Conservation (phyloP, 176 grass and related monocot genomes). For the Thalia dealbata region DNA sequence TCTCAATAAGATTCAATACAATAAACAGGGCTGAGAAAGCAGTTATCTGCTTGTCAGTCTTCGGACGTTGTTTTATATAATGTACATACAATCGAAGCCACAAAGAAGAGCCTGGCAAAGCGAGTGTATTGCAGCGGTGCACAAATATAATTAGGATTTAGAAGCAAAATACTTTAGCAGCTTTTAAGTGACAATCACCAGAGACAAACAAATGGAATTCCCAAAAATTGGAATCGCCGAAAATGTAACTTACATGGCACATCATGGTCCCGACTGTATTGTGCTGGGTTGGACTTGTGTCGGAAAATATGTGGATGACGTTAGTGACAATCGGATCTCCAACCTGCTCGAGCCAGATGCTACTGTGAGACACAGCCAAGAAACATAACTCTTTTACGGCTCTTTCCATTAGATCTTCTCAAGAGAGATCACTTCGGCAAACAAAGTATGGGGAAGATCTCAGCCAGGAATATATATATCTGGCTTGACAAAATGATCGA, state of each 20-base stretch:
- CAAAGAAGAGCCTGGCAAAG: background rate
- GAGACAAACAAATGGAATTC: slow-evolving; percentile 12
- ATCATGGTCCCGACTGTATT: background rate
- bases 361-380: background rate
- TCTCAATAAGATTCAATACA: background rate
- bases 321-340: background rate
- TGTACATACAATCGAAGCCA: background rate
- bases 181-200: background rate
- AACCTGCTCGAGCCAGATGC: background rate
- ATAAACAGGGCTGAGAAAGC: background rate
- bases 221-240: background rate
- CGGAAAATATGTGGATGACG: background rate
- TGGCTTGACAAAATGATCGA: slow-evolving; percentile 7
- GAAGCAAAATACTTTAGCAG: background rate
- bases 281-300: background rate
- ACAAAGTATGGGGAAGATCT: slow-evolving; percentile 4
- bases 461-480: slow-evolving; percentile 19
- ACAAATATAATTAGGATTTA: background rate
- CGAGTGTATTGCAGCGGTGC: background rate
- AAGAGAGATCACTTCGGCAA: background rate
- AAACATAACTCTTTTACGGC: background rate
- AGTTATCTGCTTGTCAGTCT: slow-evolving; percentile 1
- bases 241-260: background rate
- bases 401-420: slow-evolving; percentile 2
- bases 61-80: background rate